Evolutionary conservation across 306 rosid genomes (phyloP).

Genomic region (Vigna hirtella): DNA sequence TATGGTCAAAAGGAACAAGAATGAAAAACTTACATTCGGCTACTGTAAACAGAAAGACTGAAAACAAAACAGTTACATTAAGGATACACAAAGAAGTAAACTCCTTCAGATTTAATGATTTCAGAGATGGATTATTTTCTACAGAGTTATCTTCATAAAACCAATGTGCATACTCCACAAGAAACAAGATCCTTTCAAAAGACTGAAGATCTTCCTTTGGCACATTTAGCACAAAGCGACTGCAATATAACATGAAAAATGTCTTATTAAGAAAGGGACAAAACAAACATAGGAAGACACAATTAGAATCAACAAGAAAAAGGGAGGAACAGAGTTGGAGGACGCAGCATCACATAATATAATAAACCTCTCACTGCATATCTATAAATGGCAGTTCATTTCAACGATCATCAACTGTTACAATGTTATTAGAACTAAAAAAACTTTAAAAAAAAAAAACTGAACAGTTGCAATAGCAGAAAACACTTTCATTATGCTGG

Average conservation of each 20-base stretch:
- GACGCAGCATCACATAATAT: background rate
- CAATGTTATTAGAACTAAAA: background rate
- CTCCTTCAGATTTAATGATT: constrained; percentile 94
- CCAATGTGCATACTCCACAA: constrained; percentile 99
- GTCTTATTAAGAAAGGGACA: background rate
- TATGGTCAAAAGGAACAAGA: constrained; percentile 12
- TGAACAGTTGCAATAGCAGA: background rate
- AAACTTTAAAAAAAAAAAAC: background rate
- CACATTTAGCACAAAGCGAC: constrained; percentile 95
- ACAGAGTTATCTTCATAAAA: constrained; percentile 97
- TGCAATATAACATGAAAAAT: constrained; percentile 52
- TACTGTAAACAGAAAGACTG: constrained; percentile 5
- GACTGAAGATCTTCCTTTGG: constrained; percentile 98
- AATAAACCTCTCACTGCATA: constrained; percentile 4
- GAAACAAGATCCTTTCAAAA: constrained; percentile 94
- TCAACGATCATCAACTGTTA: background rate
- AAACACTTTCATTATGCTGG: background rate
- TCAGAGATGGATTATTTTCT: constrained; percentile 89
- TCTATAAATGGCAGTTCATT: constrained; percentile 7
- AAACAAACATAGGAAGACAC: background rate
- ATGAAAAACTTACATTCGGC: background rate
- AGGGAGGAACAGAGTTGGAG: background rate
- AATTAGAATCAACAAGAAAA: constrained; percentile 3
- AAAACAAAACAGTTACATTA: constrained; percentile 12
- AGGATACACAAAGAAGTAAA: constrained; percentile 96